Evolutionary conservation across 768 basidiomycete genomes (phyloP), one percentile per base, ranked within the genome.

Genomic region (Termitomyces sp.): DNA sequence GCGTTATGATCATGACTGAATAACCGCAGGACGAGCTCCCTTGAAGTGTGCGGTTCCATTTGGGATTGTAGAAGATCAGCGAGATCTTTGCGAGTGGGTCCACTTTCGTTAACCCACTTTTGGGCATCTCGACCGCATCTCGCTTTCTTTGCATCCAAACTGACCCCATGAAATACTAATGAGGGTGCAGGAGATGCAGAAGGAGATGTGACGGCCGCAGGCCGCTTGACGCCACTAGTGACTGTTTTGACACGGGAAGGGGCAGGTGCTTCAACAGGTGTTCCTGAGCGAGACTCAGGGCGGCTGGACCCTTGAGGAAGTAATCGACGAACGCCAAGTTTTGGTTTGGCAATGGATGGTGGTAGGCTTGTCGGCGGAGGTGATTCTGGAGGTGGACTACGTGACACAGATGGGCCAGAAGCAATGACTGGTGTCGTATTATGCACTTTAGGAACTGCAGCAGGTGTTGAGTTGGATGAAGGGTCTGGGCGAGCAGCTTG

Each of bases 1-100:
- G 94, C 92, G 62, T 89, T 92, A 70, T 98, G 97, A 65, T 97
- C 97, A 59, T 90, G 91, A 66, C 96, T 98, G 76, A 98, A 99
- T 29, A 99, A 77, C 29, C 83, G 83, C 5, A 82, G 72, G 13
- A 90, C 70, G 2, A 98, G 73, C 2, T 94, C 89, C 60, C 87
- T 85, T 3, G 89, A 88, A 6, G 83, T 79, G 65, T 89, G 82
- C 9, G 86, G 80, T 63, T 95, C 94, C 94, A 98, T 98, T 71
- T 99, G 97, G 61, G 80, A 83, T 64, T 92, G 89, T 49, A 98
- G 75, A 13, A 86, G 73, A 42, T 98, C 96, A 37, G 88, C 83
- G 15, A 98, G 79, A 65, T 98, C 96, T 67, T 92, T 89, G 55
- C 92, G 79, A 24, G 88, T 89, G 8, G 91, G 76, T 4, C 92